A percentile compares a stretch with the other conserved stretches of the same genome.
Conservation (phyloP, 2,329 filamentous ascomycete genomes). For the Lachnum nothofagi region DNA sequence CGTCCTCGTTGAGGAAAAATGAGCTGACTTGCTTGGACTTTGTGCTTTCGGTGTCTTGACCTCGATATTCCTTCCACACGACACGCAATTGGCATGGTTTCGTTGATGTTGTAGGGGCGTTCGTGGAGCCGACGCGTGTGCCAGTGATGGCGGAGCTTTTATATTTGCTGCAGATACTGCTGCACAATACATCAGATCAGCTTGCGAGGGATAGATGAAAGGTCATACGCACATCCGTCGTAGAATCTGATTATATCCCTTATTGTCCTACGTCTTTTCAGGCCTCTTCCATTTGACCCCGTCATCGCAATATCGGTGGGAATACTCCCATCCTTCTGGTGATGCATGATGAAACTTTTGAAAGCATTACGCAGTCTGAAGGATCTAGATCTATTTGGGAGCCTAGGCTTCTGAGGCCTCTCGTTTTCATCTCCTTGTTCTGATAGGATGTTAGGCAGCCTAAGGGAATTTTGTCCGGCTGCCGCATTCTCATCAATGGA, state of each 20-base stretch:
- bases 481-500: slow-evolving; percentile 1
- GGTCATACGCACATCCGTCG: slow-evolving; percentile 20
- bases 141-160: slow-evolving; percentile 6
- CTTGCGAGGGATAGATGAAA: neutral
- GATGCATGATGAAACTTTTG: neutral
- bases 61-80: neutral
- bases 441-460: neutral
- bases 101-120: neutral
- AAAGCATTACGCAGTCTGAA: no score
- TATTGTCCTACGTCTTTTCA: slow-evolving; percentile 14
- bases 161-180: slow-evolving; percentile 14
- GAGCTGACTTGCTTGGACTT: neutral
- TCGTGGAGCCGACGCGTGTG: neutral
- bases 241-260: slow-evolving; percentile 26
- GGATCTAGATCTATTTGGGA: no score
- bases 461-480: slow-evolving; percentile 1
- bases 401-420: no score
- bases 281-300: neutral
- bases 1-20: neutral
- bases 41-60: neutral
- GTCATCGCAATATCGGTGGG: neutral
- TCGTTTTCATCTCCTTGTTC: no score
- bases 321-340: slow-evolving; percentile 5
- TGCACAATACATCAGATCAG: neutral
- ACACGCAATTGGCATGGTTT: neutral